Percentiles rank a stretch among this genome's conserved stretches.
These are phyloP conservation scores for Candida albicans DNA, from an alignment of 1,139 yeast species.

Conservation along the genomic window DNA sequence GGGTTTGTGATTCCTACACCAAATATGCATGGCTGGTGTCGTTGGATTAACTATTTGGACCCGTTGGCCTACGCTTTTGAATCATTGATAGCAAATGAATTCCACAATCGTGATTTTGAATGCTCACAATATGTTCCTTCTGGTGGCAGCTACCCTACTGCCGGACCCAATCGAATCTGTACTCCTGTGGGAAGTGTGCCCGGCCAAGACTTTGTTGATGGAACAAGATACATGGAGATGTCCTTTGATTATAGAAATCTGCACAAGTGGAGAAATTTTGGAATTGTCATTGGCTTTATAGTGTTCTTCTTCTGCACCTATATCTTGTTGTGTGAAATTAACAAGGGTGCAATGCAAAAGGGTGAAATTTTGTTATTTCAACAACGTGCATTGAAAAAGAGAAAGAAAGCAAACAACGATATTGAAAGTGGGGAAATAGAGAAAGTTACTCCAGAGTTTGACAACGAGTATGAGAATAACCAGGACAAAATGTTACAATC, in stretches of 20 bases:
- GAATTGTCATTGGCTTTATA: constrained; percentile 59
- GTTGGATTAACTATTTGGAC: constrained; percentile 60
- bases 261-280: constrained; percentile 84
- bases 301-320: constrained; percentile 57
- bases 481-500: constrained; percentile 47
- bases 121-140: constrained; percentile 49
- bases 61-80: constrained; percentile 61
- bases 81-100: constrained; percentile 53
- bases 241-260: constrained; percentile 49
- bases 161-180: constrained; percentile 44
- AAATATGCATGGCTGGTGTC: constrained; percentile 61
- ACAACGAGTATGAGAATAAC: constrained; percentile 43
- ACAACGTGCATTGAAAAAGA: constrained; percentile 12
- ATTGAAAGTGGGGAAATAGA: constrained; percentile 9
- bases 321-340: constrained; percentile 58
- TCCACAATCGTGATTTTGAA: constrained; percentile 48
- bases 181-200: constrained; percentile 60
- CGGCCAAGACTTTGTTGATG: constrained; percentile 55
- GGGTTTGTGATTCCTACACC: constrained; percentile 61
- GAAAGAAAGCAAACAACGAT: constrained; percentile 7
- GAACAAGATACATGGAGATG: constrained; percentile 52
- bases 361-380: constrained; percentile 74
- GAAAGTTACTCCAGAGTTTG: constrained; percentile 14
- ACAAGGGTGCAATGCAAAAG: constrained; percentile 76
- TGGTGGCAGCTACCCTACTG: constrained; percentile 45